Evolutionary conservation across 495 filamentous ascomycete genomes (phyloP).

Genomic region (Daldinia grandis): DNA sequence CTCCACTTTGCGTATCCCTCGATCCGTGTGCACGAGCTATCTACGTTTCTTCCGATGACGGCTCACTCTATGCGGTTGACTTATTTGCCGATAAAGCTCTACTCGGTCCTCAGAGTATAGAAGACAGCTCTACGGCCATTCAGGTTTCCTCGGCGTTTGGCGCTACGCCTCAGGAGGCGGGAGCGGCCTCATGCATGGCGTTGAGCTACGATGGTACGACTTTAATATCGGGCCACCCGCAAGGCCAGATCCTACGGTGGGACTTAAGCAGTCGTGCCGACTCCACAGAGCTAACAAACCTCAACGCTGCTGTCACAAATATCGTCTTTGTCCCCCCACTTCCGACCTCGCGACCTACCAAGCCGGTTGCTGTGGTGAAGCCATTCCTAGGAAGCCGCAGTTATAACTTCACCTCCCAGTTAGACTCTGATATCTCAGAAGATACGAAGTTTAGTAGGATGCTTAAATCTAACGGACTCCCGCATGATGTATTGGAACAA

Average conservation of each 20-base stretch:
- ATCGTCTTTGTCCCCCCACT: constrained; percentile 74
- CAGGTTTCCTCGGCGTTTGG: constrained; percentile 71
- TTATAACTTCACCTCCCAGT: constrained; percentile 74
- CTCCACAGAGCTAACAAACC: constrained; percentile 67
- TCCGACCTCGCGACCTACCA: constrained; percentile 55
- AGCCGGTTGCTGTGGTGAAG: constrained; percentile 71
- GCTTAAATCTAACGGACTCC: constrained; percentile 51
- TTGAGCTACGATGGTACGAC: constrained; percentile 84
- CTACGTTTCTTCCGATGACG: constrained; percentile 84
- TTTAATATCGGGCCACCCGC: constrained; percentile 81
- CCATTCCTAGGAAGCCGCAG: constrained; percentile 71
- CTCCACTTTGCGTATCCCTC: constrained; percentile 74
- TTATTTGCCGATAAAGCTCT: constrained; percentile 70
- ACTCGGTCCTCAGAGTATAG: constrained; percentile 63
- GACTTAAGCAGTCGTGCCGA: constrained; percentile 73
- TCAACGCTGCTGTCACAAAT: constrained; percentile 82
- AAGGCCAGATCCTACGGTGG: constrained; percentile 82
- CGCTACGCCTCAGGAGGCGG: constrained; percentile 66
- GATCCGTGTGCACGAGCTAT: constrained; percentile 86
- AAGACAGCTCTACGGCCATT: constrained; percentile 57
- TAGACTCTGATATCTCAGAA: constrained; percentile 53
- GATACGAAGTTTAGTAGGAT: constrained; percentile 52
- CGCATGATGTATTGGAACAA: constrained; percentile 47
- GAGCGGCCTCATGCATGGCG: constrained; percentile 67
- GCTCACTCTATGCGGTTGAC: constrained; percentile 81